A percentile compares a stretch with the other conserved stretches of the same genome.
Conservation (phyloP, 345 rosid genomes). For the Salix koriyanagi region DNA sequence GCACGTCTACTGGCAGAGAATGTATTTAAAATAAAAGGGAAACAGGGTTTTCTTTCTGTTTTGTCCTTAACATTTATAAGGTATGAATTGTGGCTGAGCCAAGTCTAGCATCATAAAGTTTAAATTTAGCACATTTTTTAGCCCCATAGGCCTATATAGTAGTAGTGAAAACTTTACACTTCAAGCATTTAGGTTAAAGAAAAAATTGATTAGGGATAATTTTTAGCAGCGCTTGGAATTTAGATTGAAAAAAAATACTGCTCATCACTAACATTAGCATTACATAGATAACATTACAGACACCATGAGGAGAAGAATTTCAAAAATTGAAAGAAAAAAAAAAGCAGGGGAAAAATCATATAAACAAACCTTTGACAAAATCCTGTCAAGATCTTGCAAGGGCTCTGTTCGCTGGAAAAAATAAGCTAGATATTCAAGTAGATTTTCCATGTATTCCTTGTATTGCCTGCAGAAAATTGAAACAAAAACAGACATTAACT, state of each 20-base stretch:
- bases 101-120: no score
- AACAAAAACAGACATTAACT: background rate
- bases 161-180: no score
- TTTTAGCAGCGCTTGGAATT: background rate
- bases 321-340: background rate
- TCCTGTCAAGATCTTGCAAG: slow-evolving; percentile 83
- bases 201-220: background rate
- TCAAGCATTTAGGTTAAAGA: background rate
- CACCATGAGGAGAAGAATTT: background rate
- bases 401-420: slow-evolving; percentile 93
- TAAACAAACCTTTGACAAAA: slow-evolving; percentile 60
- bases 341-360: background rate
- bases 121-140: no score
- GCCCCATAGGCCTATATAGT: no score
- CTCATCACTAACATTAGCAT: no score
- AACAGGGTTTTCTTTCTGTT: background rate
- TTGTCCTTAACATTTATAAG: background rate
- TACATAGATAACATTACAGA: background rate
- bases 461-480: slow-evolving; percentile 55
- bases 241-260: background rate
- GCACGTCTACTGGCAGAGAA: background rate
- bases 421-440: slow-evolving; percentile 66
- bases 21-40: background rate
- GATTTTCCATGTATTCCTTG: slow-evolving; percentile 67
- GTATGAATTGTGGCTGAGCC: background rate